Percentiles rank a stretch among this genome's conserved stretches.
Evolutionary conservation across 2,329 filamentous ascomycete species (phyloP).

Genomic region (Biscogniauxia sp.): DNA sequence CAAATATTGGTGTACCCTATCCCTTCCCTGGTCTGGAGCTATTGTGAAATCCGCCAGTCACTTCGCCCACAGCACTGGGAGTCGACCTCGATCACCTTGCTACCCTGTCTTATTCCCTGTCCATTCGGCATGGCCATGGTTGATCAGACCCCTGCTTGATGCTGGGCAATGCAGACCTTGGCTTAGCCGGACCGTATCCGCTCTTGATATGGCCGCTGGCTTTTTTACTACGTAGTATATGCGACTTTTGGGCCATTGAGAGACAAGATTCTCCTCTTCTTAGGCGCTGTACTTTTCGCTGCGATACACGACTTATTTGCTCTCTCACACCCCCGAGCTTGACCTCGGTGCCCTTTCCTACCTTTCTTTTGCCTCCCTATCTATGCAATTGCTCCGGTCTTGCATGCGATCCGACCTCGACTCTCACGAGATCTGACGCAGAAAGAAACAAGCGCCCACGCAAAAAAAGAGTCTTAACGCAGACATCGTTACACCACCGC

Average conservation of each 20-base stretch:
- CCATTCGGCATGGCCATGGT: conserved; percentile 38
- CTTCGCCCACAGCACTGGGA: conserved; percentile 25
- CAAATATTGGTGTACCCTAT: conserved; percentile 32
- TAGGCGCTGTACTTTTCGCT: conserved; percentile 42
- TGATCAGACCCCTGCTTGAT: conserved; percentile 35
- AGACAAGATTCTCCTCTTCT: conserved; percentile 38
- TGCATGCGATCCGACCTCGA: conserved; percentile 24
- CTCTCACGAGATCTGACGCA: conserved; percentile 30
- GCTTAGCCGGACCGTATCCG: conserved; percentile 45
- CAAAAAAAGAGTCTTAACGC: conserved; percentile 23
- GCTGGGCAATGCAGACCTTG: conserved; percentile 36
- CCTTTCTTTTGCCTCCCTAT: conserved; percentile 29
- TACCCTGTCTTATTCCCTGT: conserved; percentile 34
- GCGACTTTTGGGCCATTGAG: conserved; percentile 41
- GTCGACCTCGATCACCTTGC: conserved; percentile 32
- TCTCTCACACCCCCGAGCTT: conserved; percentile 32
- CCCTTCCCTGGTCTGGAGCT: conserved; percentile 30
- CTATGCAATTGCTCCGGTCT: conserved; percentile 26
- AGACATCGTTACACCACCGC: conserved; percentile 31
- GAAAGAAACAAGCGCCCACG: conserved; percentile 28
- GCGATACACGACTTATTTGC: conserved; percentile 38
- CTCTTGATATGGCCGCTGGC: conserved; percentile 42
- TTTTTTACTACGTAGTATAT: conserved; percentile 36
- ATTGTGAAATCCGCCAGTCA: conserved; percentile 35
- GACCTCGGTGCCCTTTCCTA: conserved; percentile 25